Evolutionary conservation across 768 basidiomycete species (phyloP).

Genomic region (Dioszegia hungarica): DNA sequence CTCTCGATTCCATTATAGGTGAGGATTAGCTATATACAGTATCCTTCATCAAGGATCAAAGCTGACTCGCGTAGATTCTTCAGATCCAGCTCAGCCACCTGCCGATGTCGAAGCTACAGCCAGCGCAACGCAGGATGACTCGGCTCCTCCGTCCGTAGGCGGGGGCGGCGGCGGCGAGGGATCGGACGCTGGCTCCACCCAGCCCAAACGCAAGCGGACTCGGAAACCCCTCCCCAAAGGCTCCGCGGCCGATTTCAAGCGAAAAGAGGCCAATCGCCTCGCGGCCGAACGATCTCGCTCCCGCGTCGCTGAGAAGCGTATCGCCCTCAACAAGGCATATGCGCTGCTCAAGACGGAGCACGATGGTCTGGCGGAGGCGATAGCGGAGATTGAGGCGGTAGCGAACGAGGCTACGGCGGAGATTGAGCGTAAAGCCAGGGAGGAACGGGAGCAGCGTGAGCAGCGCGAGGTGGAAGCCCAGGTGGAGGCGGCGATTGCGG

Average conservation of each 20-base stretch:
- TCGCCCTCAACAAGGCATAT: constrained; percentile 25
- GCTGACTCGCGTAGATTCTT: too few relatives aligned
- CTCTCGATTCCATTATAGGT: neutral
- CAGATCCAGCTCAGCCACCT: too few relatives aligned
- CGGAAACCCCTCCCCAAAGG: constrained; percentile 8
- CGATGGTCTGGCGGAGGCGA: neutral
- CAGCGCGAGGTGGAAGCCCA: constrained; percentile 6
- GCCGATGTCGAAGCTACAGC: too few relatives aligned
- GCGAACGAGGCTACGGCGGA: constrained; percentile 28
- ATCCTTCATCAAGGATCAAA: too few relatives aligned
- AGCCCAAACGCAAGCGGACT: neutral
- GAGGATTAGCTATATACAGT: too few relatives aligned
- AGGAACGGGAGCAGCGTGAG: neutral
- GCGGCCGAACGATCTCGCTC: constrained; percentile 42
- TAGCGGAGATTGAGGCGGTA: neutral
- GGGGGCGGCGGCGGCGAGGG: neutral
- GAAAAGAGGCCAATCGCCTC: constrained; percentile 46
- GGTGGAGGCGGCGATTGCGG: constrained; percentile 1
- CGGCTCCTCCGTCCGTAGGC: too few relatives aligned
- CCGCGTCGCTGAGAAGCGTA: constrained; percentile 28
- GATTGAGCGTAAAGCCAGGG: constrained; percentile 3
- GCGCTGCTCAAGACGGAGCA: constrained; percentile 36
- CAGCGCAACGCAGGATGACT: neutral
- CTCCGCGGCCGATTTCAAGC: constrained; percentile 30
- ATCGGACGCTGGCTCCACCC: too few relatives aligned